phyloP scores from a whole-genome alignment of 1,139 yeast species.

The Geotrichum restrictum region DNA sequence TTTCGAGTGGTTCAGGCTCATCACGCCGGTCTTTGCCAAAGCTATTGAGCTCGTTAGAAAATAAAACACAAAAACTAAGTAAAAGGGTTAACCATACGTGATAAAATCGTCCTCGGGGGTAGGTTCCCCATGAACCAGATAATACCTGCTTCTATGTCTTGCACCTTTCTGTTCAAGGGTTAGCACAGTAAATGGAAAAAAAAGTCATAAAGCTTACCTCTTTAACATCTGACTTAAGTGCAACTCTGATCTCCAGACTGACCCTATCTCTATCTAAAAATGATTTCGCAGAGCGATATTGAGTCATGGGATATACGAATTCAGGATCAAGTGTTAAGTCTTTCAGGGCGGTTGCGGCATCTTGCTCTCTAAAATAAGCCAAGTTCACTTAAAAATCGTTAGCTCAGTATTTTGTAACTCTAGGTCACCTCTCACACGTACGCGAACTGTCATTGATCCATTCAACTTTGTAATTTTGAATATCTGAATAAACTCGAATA shows the following conservation, averaged over 20 bases:
- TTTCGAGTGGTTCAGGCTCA: too few species aligned
- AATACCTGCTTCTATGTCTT: slow-evolving; percentile 58
- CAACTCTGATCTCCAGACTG: slow-evolving; percentile 45
- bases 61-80: neutral
- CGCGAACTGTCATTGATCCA: slow-evolving; percentile 65
- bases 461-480: slow-evolving; percentile 48
- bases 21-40: neutral
- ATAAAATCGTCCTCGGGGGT: slow-evolving; percentile 43
- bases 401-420: neutral
- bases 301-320: slow-evolving; percentile 4
- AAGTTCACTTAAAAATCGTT: slow-evolving; percentile 11
- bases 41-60: neutral
- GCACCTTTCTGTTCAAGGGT: slow-evolving; percentile 44
- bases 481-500: slow-evolving; percentile 50
- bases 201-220: slow-evolving; percentile 30
- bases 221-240: slow-evolving; percentile 55
- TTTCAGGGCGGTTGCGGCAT: slow-evolving; percentile 17
- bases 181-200: neutral
- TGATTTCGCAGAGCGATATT: slow-evolving; percentile 37
- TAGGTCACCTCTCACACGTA: neutral
- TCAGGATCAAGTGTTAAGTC: slow-evolving; percentile 2
- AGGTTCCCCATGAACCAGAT: slow-evolving; percentile 72
- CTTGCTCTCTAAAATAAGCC: slow-evolving; percentile 15
- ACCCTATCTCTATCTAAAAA: slow-evolving; percentile 46
- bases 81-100: slow-evolving; percentile 10